Base-by-base conservation (phyloP, 441 rosid species). In the Breynia disticha region DNA sequence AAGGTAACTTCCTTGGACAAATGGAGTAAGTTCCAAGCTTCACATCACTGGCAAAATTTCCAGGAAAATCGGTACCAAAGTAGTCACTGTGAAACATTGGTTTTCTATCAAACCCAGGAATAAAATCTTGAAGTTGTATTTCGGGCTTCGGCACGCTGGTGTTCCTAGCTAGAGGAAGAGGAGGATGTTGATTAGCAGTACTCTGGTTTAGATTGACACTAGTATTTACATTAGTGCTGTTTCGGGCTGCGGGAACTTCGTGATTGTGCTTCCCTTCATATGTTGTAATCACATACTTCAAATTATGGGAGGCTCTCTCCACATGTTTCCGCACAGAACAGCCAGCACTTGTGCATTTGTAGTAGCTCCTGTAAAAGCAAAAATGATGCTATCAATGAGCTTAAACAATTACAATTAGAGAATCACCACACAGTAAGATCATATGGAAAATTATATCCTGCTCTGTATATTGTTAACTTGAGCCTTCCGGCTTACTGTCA, bases 201-300 rank as follows among this genome's bases (percentile, higher is more conserved):
- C 52, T 32, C 48, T 59, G 69, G 22, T 73, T 38, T 50, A 72
- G 38, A 59, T 50, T 59, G 48, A 52, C 54, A 20, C 65, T 48
- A 3, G 78, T 52, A 69, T 58, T 66, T 16, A 51, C 62, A 24
- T 69, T 69, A 41, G 52, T 67, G 73, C 73, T 73, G 72, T 64
- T 80, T 71, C 77, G 72, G 45, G 90, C 78, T 44, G 83, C 86
- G 12, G 90, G 90, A 43, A 80, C 78, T 61, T 76, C 86, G 60
- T 83, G 86, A 63, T 80, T 78, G 67, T 83, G 90, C 50, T 83
- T 83, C 46, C 84, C 86, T 51, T 80, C 90, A 0, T 83, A 83
- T 16, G 86, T 76, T 9, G 79, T 78, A 19, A 83, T 68, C 15
- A 80, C 82, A 59, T 47, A 78, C 60, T 80, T 83, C 43, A 78